These are phyloP conservation scores for Chrysoporthe austroafricana DNA, from an alignment of 2,329 filamentous ascomycete species.

Conservation along the genomic window DNA sequence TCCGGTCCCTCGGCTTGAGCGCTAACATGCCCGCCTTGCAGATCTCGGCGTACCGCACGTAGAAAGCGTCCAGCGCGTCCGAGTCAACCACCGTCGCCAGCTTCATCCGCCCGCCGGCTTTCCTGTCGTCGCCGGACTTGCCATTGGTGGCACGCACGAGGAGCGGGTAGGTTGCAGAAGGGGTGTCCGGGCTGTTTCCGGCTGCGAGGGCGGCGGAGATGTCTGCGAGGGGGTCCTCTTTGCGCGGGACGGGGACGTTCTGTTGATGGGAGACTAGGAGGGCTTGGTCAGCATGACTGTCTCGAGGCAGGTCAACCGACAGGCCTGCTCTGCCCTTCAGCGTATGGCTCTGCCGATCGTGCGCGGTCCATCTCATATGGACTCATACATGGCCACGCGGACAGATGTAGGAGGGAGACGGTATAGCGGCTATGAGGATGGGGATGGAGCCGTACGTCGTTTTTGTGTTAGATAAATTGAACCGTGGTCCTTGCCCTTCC, in stretches of 20 bases:
- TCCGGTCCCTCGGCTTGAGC: slow-evolving; percentile 89
- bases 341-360: neutral
- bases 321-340: neutral
- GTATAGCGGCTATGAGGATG: neutral
- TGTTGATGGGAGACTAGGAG: slow-evolving; percentile 48
- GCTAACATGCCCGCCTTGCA: slow-evolving; percentile 88
- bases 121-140: slow-evolving; percentile 57
- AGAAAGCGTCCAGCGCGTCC: slow-evolving; percentile 79
- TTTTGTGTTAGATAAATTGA: slow-evolving; percentile 78
- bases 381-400: neutral
- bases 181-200: slow-evolving; percentile 27
- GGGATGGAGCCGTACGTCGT: slow-evolving; percentile 55
- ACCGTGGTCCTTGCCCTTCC: slow-evolving; percentile 72
- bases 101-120: slow-evolving; percentile 66
- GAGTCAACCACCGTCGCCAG: slow-evolving; percentile 82
- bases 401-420: neutral
- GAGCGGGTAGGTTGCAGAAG: slow-evolving; percentile 53
- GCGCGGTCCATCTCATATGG: neutral
- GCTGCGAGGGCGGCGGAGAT: slow-evolving; percentile 57
- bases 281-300: neutral
- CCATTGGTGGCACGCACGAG: slow-evolving; percentile 86
- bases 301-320: neutral
- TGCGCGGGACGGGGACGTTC: slow-evolving; percentile 47
- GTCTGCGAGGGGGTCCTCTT: slow-evolving; percentile 62
- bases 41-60: slow-evolving; percentile 81